These are phyloP conservation scores for Trichoderma polysporum DNA, from an alignment of 2,329 filamentous ascomycete species.

Conservation along the genomic window DNA sequence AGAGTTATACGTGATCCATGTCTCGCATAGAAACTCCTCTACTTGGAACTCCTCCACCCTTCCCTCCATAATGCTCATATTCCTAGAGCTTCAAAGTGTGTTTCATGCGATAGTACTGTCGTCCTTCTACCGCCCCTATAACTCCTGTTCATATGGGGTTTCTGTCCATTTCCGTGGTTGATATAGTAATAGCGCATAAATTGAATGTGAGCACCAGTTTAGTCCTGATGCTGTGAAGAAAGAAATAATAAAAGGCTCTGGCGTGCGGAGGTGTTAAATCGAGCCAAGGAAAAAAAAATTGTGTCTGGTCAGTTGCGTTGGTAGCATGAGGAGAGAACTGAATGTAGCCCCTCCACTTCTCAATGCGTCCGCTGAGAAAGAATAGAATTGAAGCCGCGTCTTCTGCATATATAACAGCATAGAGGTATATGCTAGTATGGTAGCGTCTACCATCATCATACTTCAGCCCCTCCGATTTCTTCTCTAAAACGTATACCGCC, in stretches of 20 bases:
- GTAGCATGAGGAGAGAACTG: not conserved
- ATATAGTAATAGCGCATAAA: constrained; percentile 1
- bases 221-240: not conserved
- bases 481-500: constrained; percentile 60
- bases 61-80: not conserved
- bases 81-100: not conserved
- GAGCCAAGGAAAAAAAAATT: not conserved
- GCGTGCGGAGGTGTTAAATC: not conserved
- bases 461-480: constrained; percentile 57
- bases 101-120: constrained; percentile 7
- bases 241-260: not conserved
- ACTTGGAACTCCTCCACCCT: not conserved
- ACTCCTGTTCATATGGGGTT: constrained; percentile 11
- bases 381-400: not conserved
- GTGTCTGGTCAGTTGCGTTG: not conserved
- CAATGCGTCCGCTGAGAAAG: not conserved
- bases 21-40: not conserved
- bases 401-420: not conserved
- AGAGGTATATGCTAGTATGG: not conserved
- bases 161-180: constrained; percentile 6
- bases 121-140: constrained; percentile 17
- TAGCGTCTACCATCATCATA: constrained; percentile 32
- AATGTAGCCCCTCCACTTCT: not conserved
- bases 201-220: not conserved
- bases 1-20: not conserved